Base-by-base conservation (phyloP, 1,284 basidiomycete species). In the Phylloboletellus chloephorus region DNA sequence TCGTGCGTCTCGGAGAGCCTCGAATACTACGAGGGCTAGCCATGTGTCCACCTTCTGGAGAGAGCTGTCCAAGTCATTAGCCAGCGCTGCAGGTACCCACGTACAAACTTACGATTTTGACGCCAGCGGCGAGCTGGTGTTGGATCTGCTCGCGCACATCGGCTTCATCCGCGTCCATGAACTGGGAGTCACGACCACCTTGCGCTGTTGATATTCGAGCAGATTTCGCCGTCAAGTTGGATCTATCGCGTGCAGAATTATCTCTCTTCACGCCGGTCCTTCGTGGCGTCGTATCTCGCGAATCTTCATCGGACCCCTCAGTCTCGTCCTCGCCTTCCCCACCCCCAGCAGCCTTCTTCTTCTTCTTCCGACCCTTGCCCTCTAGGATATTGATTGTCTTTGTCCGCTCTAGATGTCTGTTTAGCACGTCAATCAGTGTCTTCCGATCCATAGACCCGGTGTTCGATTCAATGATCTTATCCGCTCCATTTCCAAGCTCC, bases 151-250 rank as follows among this genome's bases (percentile, higher is more conserved):
- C 81, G 50, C 86, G 76, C 4, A 87, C 88, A 46, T 82, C 73
- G n/a, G 82, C 85, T 46, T 93, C 91, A 49, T 92, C 87, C 5
- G 90, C 91, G 59, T 93, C 90, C 78, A 88, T 82, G 56, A 94
- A 94, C 55, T 93, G 91, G 5, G 88, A 91, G 1, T 74, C 71
- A 7, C 76, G 76, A 15, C 76, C 76, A 51, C 65, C 70, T 46
- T 71, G 64, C 0, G 51, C 68, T 32, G 73, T 75, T 3, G 77
- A 73, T 41, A 64, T 55, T 42, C 57, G 60, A 35, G 50, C 37
- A 22, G 60, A 47, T 43, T 66, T 71, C 7, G 37, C 19, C 17
- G 38, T 39, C 12, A 51, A 51, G 5, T 60, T 61, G 7, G 58
- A 52, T 41, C 68, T 68, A 12, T 54, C 56, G 10, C 57, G 57